phyloP scores from a whole-genome alignment of 257 asterid species.

The Solanum ahanhuiri region DNA sequence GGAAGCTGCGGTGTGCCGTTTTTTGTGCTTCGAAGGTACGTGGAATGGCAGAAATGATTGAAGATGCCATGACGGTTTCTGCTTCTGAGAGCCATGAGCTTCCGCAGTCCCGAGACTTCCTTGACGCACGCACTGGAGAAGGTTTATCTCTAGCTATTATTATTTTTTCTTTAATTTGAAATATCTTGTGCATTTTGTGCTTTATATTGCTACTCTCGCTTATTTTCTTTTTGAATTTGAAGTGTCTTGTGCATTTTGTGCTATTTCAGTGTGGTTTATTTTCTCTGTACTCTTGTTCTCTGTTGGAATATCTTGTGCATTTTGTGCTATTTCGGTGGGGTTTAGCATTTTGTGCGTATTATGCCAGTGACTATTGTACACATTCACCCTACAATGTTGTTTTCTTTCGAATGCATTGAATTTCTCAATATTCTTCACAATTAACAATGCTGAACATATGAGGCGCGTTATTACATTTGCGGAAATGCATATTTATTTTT shows the following conservation, averaged over 20 bases:
- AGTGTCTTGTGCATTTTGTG: background rate
- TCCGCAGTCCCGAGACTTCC: constrained; percentile 38
- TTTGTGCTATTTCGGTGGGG: background rate
- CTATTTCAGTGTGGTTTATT: background rate
- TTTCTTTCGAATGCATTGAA: background rate
- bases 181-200: background rate
- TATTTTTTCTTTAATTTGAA: background rate
- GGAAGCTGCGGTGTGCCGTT: constrained; percentile 16
- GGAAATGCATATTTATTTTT: background rate
- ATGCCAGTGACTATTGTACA: background rate
- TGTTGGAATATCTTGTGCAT: background rate
- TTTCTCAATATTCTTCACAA: background rate
- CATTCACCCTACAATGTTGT: background rate
- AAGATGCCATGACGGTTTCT: constrained; percentile 19
- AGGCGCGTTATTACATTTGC: background rate
- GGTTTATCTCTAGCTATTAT: constrained; percentile 1
- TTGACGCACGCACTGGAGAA: constrained; percentile 55
- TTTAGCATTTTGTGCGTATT: background rate
- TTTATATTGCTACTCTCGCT: background rate
- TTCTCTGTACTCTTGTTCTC: background rate
- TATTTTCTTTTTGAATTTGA: background rate
- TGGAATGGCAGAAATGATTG: constrained; percentile 31
- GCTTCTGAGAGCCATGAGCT: constrained; percentile 29
- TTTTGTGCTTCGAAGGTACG: constrained; percentile 30
- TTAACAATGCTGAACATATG: background rate